phyloP scores from a whole-genome alignment of 768 basidiomycete species.

The Amanita fuliginea region DNA sequence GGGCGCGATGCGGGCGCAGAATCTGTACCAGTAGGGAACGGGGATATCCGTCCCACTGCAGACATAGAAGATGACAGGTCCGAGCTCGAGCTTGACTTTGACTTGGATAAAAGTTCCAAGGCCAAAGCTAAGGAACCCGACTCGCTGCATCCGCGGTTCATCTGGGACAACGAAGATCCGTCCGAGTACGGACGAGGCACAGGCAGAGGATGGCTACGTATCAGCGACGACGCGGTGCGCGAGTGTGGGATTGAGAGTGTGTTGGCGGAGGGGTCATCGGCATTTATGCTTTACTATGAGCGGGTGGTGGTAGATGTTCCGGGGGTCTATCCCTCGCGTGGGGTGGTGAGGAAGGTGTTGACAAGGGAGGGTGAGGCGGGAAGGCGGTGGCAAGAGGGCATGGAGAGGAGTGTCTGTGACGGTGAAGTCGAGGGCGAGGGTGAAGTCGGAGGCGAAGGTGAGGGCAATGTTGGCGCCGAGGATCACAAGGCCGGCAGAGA shows the following conservation, averaged over 20 bases:
- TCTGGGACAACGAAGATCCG: slow-evolving; percentile 43
- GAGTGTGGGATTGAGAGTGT: slow-evolving; percentile 71
- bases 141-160: slow-evolving; percentile 23
- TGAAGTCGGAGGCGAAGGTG: slow-evolving; percentile 2
- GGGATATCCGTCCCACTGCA: background rate
- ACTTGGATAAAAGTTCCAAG: background rate
- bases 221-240: slow-evolving; percentile 75
- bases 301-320: slow-evolving; percentile 26
- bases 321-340: slow-evolving; percentile 13
- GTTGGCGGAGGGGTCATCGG: slow-evolving; percentile 58
- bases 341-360: background rate
- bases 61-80: background rate
- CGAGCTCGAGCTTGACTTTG: background rate
- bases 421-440: slow-evolving; percentile 9
- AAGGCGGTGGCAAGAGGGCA: background rate
- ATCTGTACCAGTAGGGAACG: too few species aligned
- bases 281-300: slow-evolving; percentile 96
- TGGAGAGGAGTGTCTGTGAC: slow-evolving; percentile 1
- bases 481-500: slow-evolving; percentile 9
- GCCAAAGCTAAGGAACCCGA: slow-evolving; percentile 2
- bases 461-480: slow-evolving; percentile 7
- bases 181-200: slow-evolving; percentile 25
- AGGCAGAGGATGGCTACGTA: slow-evolving; percentile 65
- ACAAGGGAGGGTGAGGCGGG: background rate
- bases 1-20: slow-evolving; percentile 9